Conservation (phyloP, 164 flowering plant species). For the Brasenia schreberi region DNA sequence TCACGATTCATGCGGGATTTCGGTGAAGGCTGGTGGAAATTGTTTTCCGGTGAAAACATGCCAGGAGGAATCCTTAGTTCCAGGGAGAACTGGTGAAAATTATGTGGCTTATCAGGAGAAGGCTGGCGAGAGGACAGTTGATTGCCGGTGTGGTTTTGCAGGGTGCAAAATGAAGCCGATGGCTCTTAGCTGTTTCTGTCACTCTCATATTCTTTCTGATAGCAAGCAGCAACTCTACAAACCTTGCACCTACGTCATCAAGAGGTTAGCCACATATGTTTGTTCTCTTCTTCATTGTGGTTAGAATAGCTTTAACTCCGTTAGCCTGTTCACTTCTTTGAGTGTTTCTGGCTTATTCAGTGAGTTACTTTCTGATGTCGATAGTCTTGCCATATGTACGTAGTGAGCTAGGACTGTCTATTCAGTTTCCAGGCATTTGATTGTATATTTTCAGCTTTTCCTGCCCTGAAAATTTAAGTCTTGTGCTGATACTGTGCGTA, state of each 20-base stretch:
- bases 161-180: slow-evolving; percentile 76
- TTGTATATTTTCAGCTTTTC: too few relatives aligned
- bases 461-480: too few relatives aligned
- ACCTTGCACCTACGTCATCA: slow-evolving; percentile 44
- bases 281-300: background rate
- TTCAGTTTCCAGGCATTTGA: too few relatives aligned
- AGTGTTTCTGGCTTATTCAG: too few relatives aligned
- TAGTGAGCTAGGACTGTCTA: too few relatives aligned
- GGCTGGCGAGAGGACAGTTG: background rate
- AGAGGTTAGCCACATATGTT: slow-evolving; percentile 28
- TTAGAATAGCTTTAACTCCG: background rate
- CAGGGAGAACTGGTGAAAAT: background rate
- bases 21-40: background rate
- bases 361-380: too few relatives aligned
- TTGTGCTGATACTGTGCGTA: too few relatives aligned
- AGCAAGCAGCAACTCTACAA: slow-evolving; percentile 65
- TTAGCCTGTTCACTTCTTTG: background rate
- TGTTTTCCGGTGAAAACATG: background rate
- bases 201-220: slow-evolving; percentile 60
- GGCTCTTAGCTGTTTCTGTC: slow-evolving; percentile 69
- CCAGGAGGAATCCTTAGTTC: background rate
- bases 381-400: too few relatives aligned
- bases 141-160: slow-evolving; percentile 22
- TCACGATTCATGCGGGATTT: background rate
- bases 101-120: background rate